phyloP scores from a whole-genome alignment of 345 rosid species.

The Salix arbutifolia region DNA sequence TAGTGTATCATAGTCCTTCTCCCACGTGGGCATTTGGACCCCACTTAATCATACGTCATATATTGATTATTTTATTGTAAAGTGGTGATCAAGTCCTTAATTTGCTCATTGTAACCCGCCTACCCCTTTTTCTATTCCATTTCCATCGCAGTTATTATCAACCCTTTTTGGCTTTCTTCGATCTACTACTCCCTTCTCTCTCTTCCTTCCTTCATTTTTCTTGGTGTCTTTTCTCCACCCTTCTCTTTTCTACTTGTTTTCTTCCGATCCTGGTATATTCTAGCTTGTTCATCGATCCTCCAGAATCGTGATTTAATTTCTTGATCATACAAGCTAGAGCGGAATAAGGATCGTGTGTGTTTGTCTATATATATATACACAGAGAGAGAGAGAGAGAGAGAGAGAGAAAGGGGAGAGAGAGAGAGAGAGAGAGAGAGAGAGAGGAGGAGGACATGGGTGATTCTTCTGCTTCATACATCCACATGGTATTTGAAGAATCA shows the following conservation, averaged over 20 bases:
- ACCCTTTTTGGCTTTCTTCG: conserved; percentile 12
- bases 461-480: conserved; percentile 27
- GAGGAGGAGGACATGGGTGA: conserved; percentile 6
- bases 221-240: neutral
- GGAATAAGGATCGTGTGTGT: too few species aligned
- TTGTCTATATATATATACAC: neutral
- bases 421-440: too few species aligned
- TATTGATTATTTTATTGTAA: neutral
- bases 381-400: too few species aligned
- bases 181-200: conserved; percentile 9
- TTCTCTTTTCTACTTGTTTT: neutral
- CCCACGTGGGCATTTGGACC: conserved; percentile 61
- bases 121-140: too few species aligned
- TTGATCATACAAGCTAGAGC: neutral
- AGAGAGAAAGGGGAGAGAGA: too few species aligned
- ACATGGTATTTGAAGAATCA: conserved; percentile 6
- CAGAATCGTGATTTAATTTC: neutral
- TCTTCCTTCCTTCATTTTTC: neutral
- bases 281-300: neutral
- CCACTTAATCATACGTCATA: conserved; percentile 23
- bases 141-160: neutral
- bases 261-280: neutral
- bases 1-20: neutral
- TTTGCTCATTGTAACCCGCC: too few species aligned
- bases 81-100: neutral